A percentile compares a stretch with the other conserved stretches of the same genome.
phyloP scores from a whole-genome alignment of 2,329 filamentous ascomycete genomes.

The Aphanoascus verrucosus region DNA sequence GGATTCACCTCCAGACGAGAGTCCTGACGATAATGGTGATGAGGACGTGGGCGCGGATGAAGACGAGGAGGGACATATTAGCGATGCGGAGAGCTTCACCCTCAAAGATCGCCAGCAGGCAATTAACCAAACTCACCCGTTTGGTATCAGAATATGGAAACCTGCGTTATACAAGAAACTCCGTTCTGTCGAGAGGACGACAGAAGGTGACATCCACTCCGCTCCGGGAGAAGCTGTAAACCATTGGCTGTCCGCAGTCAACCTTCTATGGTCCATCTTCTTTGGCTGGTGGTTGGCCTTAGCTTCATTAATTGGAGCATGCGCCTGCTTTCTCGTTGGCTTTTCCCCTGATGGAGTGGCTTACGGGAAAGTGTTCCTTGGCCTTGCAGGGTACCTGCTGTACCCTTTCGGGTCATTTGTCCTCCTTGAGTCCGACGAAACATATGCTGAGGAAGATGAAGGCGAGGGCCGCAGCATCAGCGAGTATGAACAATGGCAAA shows the following conservation, averaged over 20 bases:
- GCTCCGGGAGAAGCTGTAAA: conserved; percentile 79
- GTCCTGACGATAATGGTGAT: conserved; percentile 43
- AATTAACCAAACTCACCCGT: conserved; percentile 97
- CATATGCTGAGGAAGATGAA: conserved; percentile 86
- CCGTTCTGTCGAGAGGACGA: conserved; percentile 88
- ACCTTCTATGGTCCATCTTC: conserved; percentile 75
- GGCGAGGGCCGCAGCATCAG: conserved; percentile 94
- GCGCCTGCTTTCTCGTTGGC: conserved; percentile 68
- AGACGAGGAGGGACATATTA: conserved; percentile 61
- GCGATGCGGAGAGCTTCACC: conserved; percentile 95
- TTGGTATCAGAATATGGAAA: conserved; percentile 98
- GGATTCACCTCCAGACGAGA: conserved; percentile 30
- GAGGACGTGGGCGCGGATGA: conserved; percentile 23
- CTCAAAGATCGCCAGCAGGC: conserved; percentile 93
- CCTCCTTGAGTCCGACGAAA: conserved; percentile 82
- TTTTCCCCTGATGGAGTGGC: conserved; percentile 69
- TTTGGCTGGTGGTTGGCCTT: conserved; percentile 95
- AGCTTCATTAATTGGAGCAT: conserved; percentile 61
- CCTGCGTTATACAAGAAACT: conserved; percentile 96
- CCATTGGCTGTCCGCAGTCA: conserved; percentile 75
- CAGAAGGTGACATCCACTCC: conserved; percentile 94
- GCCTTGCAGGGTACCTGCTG: conserved; percentile 73
- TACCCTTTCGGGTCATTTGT: conserved; percentile 98
- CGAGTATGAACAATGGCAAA: conserved; percentile 99
- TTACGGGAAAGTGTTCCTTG: conserved; percentile 77